These are phyloP conservation scores for Pyrenopolyporus hunteri DNA, from an alignment of 495 filamentous ascomycete species.

Conservation along the genomic window DNA sequence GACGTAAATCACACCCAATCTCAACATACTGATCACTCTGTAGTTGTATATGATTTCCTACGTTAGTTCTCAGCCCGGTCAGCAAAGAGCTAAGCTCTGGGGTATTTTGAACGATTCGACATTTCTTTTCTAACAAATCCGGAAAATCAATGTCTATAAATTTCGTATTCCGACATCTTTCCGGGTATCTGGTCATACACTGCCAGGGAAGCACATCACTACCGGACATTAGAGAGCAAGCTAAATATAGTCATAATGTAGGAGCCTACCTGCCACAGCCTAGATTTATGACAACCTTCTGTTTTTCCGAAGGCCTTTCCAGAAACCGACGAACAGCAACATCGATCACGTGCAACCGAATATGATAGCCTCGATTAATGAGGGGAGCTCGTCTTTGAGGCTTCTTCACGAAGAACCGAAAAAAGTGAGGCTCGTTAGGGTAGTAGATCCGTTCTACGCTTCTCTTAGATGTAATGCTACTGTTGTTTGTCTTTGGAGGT, in stretches of 20 bases:
- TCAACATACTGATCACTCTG: slow-evolving; percentile 75
- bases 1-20: slow-evolving; percentile 80
- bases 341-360: slow-evolving; percentile 82
- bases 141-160: slow-evolving; percentile 92
- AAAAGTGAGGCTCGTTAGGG: slow-evolving; percentile 74
- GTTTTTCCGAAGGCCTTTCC: slow-evolving; percentile 59
- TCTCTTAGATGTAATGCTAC: slow-evolving; percentile 87
- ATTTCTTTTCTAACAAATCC: slow-evolving; percentile 78
- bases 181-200: slow-evolving; percentile 68
- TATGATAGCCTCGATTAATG: slow-evolving; percentile 87
- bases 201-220: slow-evolving; percentile 94
- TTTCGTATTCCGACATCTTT: slow-evolving; percentile 58
- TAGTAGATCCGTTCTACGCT: slow-evolving; percentile 87
- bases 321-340: slow-evolving; percentile 74
- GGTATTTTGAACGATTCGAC: slow-evolving; percentile 65
- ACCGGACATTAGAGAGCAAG: slow-evolving; percentile 10
- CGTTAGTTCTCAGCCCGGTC: slow-evolving; percentile 51
- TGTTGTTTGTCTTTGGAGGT: slow-evolving; percentile 75
- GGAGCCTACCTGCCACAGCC: slow-evolving; percentile 84
- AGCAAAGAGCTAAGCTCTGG: slow-evolving; percentile 61
- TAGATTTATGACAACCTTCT: slow-evolving; percentile 81
- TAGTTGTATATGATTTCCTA: slow-evolving; percentile 56
- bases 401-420: slow-evolving; percentile 85
- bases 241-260: slow-evolving; percentile 7
- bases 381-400: slow-evolving; percentile 78